A percentile compares a stretch with the other conserved stretches of the same genome.
Conservation (phyloP, 345 rosid species). For the Citrus hindsii region DNA sequence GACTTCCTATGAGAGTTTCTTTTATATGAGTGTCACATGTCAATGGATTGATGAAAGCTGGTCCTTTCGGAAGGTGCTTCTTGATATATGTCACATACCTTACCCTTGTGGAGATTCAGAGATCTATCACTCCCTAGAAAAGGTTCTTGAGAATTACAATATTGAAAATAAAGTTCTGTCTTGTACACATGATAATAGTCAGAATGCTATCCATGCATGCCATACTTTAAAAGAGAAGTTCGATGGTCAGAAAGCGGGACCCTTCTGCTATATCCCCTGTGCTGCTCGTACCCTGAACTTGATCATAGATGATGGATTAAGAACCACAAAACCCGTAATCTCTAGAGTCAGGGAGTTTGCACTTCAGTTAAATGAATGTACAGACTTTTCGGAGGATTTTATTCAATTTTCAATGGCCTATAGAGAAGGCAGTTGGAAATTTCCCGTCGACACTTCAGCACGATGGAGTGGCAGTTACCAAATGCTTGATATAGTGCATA, state of each 20-base stretch:
- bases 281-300: slow-evolving; percentile 77
- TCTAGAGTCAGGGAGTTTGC: slow-evolving; percentile 76
- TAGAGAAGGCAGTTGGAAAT: slow-evolving; percentile 88
- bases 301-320: slow-evolving; percentile 79
- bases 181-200: slow-evolving; percentile 92
- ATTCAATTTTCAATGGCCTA: slow-evolving; percentile 55
- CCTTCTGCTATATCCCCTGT: slow-evolving; percentile 89
- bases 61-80: slow-evolving; percentile 66
- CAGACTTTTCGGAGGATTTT: slow-evolving; percentile 64
- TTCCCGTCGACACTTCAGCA: slow-evolving; percentile 75
- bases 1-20: slow-evolving; percentile 70
- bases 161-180: slow-evolving; percentile 71
- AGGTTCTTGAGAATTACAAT: slow-evolving; percentile 62
- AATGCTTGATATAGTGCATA: slow-evolving; percentile 77
- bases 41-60: slow-evolving; percentile 89
- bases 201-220: slow-evolving; percentile 72
- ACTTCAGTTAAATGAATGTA: slow-evolving; percentile 63
- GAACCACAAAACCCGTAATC: slow-evolving; percentile 65
- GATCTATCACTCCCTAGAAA: slow-evolving; percentile 53
- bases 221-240: slow-evolving; percentile 71
- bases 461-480: slow-evolving; percentile 94
- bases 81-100: slow-evolving; percentile 73
- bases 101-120: slow-evolving; percentile 72
- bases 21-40: slow-evolving; percentile 78
- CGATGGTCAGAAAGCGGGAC: slow-evolving; percentile 65